phyloP scores from a whole-genome alignment of 2,329 filamentous ascomycete genomes.

The Pleomassaria siparia region DNA sequence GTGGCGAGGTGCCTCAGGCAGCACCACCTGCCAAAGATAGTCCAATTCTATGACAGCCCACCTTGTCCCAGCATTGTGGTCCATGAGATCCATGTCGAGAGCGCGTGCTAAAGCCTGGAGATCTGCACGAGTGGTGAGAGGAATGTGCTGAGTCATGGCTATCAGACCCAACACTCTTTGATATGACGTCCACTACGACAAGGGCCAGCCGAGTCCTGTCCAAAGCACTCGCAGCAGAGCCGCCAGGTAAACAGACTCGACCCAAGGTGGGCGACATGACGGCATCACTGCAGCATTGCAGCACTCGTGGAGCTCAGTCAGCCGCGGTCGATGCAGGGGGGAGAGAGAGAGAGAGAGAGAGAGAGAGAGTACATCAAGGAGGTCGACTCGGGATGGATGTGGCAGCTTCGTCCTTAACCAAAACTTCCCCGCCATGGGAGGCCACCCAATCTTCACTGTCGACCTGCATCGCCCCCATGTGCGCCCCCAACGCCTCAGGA shows the following conservation, averaged over 20 bases:
- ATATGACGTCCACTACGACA: constrained; percentile 12
- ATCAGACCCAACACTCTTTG: neutral
- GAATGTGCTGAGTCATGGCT: too few relatives aligned
- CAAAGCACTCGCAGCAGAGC: constrained; percentile 19
- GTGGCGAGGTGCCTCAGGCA: constrained; percentile 18
- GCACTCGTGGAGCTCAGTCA: constrained; percentile 2
- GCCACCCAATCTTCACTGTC: constrained; percentile 17
- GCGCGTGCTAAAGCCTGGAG: constrained; percentile 14
- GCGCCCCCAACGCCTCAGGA: constrained; percentile 7
- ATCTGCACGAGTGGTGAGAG: constrained; percentile 15
- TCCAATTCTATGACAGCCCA: constrained; percentile 28
- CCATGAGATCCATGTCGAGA: constrained; percentile 18
- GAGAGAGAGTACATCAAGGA: too few relatives aligned
- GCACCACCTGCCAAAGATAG: constrained; percentile 24
- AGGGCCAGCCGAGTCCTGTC: constrained; percentile 3
- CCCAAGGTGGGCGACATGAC: neutral
- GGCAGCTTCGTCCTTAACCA: constrained; percentile 3
- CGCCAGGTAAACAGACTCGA: constrained; percentile 16
- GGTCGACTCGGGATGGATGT: constrained; percentile 15
- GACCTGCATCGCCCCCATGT: constrained; percentile 33
- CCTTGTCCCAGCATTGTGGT: constrained; percentile 24
- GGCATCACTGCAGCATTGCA: too few relatives aligned
- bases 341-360: too few relatives aligned
- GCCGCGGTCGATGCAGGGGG: constrained; percentile 30
- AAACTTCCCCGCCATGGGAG: constrained; percentile 24